phyloP scores from a whole-genome alignment of 495 filamentous ascomycete genomes.

The Aspergillus cavernicola region DNA sequence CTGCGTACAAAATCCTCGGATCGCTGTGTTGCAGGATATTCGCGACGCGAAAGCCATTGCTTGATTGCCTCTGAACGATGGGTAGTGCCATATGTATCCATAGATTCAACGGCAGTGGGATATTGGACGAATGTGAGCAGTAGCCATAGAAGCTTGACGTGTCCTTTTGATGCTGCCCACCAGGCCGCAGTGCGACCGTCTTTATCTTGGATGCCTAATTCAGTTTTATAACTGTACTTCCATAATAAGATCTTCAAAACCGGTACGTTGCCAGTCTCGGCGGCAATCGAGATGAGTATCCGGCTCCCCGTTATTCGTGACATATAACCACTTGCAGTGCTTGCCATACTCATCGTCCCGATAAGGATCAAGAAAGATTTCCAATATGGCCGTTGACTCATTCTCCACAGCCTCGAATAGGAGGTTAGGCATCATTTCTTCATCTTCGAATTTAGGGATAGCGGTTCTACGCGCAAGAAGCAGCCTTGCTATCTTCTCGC shows the following conservation, averaged over 20 bases:
- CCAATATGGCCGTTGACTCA: background rate
- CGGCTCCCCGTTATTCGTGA: background rate
- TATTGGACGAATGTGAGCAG: background rate
- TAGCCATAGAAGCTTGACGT: background rate
- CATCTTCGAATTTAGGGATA: background rate
- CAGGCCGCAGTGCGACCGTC: background rate
- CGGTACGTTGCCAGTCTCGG: background rate
- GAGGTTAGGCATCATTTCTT: background rate
- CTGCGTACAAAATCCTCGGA: background rate
- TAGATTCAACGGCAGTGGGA: background rate
- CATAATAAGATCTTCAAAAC: background rate
- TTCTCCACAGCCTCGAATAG: background rate
- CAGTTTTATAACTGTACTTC: background rate
- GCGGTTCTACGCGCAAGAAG: background rate
- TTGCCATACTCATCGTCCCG: background rate
- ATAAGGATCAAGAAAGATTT: background rate
- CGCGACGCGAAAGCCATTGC: background rate
- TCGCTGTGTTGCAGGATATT: background rate
- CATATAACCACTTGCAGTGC: background rate
- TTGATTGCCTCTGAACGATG: background rate
- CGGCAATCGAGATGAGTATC: background rate
- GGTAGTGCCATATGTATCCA: background rate
- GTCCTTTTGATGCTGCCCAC: background rate
- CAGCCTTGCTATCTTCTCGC: background rate
- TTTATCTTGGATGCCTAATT: background rate